phyloP scores from a whole-genome alignment of 805 yeast genomes.

The Lipomyces chichibuensis region DNA sequence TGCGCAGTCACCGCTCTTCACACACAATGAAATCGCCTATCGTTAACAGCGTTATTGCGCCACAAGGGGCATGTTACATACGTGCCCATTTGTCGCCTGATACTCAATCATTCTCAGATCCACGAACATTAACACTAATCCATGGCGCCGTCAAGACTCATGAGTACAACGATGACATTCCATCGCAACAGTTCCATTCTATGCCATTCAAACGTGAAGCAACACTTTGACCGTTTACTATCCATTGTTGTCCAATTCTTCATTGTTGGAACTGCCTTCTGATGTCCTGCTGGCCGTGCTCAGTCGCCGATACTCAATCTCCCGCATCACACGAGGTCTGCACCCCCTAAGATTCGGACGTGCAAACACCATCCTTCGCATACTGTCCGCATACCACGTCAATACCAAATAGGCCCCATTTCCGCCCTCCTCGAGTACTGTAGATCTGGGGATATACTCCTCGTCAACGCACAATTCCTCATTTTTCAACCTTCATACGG shows the following conservation, averaged over 20 bases:
- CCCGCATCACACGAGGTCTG: neutral
- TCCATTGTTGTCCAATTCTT: neutral
- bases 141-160: neutral
- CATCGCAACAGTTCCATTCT: neutral
- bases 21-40: too few relatives aligned
- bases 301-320: neutral
- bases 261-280: neutral
- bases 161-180: neutral
- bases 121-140: neutral
- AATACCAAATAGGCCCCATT: neutral
- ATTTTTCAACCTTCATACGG: neutral
- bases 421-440: neutral
- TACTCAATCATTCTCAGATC: neutral
- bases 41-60: too few relatives aligned
- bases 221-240: neutral
- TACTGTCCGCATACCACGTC: neutral
- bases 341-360: neutral
- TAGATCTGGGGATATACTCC: constrained; percentile 7
- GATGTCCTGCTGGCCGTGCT: neutral
- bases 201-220: neutral
- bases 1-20: too few relatives aligned
- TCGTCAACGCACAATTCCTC: constrained; percentile 11
- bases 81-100: neutral
- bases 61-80: neutral
- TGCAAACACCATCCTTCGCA: neutral